Percentiles rank a stretch among this genome's conserved stretches.
Evolutionary conservation across 2,329 filamentous ascomycete genomes (phyloP).

Genomic region (Colletotrichum phormii): DNA sequence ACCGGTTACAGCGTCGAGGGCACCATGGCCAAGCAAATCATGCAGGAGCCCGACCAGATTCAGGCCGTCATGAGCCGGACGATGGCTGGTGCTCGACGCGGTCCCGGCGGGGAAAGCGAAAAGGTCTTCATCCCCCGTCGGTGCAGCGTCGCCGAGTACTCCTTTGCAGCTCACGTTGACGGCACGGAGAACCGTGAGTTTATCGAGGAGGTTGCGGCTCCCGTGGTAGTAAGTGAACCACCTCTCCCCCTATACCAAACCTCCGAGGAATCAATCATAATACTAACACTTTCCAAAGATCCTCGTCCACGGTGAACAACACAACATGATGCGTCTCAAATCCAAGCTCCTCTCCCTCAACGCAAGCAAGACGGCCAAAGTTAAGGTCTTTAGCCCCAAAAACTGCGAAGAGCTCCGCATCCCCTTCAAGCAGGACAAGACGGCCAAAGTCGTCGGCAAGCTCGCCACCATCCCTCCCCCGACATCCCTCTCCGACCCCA

Average conservation of each 20-base stretch:
- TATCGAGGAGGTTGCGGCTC: constrained; percentile 92
- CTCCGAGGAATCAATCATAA: neutral
- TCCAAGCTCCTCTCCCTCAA: constrained; percentile 96
- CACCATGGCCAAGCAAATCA: constrained; percentile 96
- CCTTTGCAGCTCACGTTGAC: constrained; percentile 96
- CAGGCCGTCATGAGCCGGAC: constrained; percentile 90
- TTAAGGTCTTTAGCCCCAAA: constrained; percentile 92
- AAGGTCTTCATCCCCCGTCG: constrained; percentile 91
- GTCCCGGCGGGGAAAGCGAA: constrained; percentile 77
- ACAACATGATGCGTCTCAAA: constrained; percentile 98
- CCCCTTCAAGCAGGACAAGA: constrained; percentile 94
- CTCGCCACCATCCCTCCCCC: constrained; percentile 85
- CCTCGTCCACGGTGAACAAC: constrained; percentile 94
- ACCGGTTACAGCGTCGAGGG: constrained; percentile 99
- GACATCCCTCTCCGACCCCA: constrained; percentile 47
- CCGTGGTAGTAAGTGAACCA: constrained; percentile 83
- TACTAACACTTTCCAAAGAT: constrained; percentile 71
- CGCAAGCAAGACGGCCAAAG: constrained; percentile 80
- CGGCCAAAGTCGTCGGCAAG: constrained; percentile 95
- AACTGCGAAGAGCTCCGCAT: constrained; percentile 97
- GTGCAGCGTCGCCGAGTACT: constrained; percentile 94
- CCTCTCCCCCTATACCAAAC: neutral
- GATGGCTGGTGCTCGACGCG: constrained; percentile 71
- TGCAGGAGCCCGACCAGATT: constrained; percentile 95
- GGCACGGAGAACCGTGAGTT: constrained; percentile 96